A percentile compares a stretch with the other conserved stretches of the same genome.
Conservation (phyloP, 805 yeast species). For the Scheffersomyces coipomensis region DNA sequence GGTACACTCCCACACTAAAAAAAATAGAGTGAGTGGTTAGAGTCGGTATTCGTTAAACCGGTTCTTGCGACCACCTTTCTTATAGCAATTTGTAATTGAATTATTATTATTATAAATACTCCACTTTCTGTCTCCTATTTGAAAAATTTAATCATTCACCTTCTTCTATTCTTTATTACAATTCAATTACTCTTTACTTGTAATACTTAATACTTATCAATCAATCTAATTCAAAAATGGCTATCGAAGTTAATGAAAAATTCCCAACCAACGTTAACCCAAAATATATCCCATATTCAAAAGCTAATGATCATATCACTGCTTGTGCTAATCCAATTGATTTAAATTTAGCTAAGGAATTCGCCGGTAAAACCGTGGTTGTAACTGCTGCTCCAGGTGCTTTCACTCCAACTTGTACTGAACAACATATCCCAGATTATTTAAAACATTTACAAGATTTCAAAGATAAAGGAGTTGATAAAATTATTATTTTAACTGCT, state of each 20-base stretch:
- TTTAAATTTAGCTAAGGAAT: conserved; percentile 31
- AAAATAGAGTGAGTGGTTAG: no score
- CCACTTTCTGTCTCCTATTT: not conserved
- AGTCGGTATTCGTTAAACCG: no score
- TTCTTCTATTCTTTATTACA: not conserved
- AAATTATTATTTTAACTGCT: conserved; percentile 36
- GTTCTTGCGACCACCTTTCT: no score
- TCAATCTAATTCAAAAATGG: no score
- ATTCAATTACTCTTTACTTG: not conserved
- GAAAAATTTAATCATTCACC: not conserved
- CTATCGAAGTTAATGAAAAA: conserved; percentile 10
- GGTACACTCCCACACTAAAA: no score
- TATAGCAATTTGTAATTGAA: not conserved
- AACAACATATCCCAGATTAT: conserved; percentile 37
- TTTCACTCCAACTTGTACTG: conserved; percentile 62
- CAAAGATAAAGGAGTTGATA: conserved; percentile 30
- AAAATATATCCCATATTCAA: conserved; percentile 42
- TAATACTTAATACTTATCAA: no score
- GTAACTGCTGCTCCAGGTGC: conserved; percentile 85
- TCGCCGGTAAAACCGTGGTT: conserved; percentile 54
- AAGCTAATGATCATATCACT: conserved; percentile 30
- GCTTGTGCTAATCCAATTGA: conserved; percentile 39
- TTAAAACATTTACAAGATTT: conserved; percentile 47
- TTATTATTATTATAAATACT: not conserved
- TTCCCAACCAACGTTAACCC: conserved; percentile 38